Evolutionary conservation across 805 yeast species (phyloP), one percentile per base, ranked within the genome.

Genomic region (Suhomyces vadensis): DNA sequence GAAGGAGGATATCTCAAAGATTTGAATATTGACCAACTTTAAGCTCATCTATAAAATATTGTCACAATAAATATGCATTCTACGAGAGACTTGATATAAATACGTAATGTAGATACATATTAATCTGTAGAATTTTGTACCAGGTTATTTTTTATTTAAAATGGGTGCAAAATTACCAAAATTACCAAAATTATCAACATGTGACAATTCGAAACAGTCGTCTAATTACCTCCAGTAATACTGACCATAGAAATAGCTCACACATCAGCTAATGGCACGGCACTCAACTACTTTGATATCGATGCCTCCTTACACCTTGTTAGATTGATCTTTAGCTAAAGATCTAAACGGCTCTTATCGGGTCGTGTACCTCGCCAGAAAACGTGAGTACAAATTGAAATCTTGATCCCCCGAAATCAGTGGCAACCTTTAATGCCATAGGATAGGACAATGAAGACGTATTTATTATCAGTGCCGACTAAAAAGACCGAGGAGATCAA

Each of bases 401-500:
- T n/a, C n/a, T n/a, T 23, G 8, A 29, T 8, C 33, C 33, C 33
- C 33, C 33, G 14, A 27, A 17, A 27, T 27, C 11, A 33, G 24
- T 33, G 22, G 24, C 37, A 17, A 33, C 11, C 26, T 3, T 11
- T 11, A 17, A 7, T n/a, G n/a, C n/a, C n/a, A n/a, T n/a, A n/a
- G n/a, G n/a, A n/a, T n/a, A n/a, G n/a, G n/a, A 26, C 10, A 20
- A 58, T 58, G 63, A 56, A 49, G 23, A 52, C 62, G 17, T 33
- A 49, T 7, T 47, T 58, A 6, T 36, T 60, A 25, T 40, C 37
- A 19, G 48, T 58, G 9, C 64, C 65, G 11, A 23, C 42, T 2
- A 79, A 78, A 53, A 64, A 65, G 23, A 77, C 89, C 0, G 79
- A 75, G 23, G 81, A 74, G 11, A 65, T 80, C 47, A 86, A 83